phyloP scores from a whole-genome alignment of 352 stramenopile species.

The Phytophthora pinifolia region DNA sequence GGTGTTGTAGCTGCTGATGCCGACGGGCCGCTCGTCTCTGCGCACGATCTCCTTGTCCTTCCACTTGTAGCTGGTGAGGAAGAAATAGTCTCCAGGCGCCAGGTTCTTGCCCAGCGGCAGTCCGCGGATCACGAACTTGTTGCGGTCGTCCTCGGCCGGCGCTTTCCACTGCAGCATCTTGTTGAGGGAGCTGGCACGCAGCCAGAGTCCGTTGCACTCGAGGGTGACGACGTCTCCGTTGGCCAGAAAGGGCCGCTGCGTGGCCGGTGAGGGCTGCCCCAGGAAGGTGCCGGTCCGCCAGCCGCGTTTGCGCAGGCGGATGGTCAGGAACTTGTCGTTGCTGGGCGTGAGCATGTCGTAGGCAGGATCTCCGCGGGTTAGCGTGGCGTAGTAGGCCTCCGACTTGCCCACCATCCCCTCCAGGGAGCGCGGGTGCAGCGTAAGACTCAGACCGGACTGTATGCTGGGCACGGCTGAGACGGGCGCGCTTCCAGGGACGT shows the following conservation, averaged over 20 bases:
- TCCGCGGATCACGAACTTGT: slow-evolving; percentile 86
- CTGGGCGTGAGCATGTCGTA: slow-evolving; percentile 85
- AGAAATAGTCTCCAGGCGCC: slow-evolving; percentile 83
- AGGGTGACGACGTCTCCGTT: slow-evolving; percentile 88
- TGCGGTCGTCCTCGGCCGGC: slow-evolving; percentile 78
- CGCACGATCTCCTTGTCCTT: slow-evolving; percentile 88
- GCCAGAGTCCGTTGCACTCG: slow-evolving; percentile 87
- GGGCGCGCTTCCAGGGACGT: neutral
- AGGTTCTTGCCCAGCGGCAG: slow-evolving; percentile 74
- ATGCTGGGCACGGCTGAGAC: slow-evolving; percentile 41
- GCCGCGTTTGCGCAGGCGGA: slow-evolving; percentile 76
- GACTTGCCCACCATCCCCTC: slow-evolving; percentile 85
- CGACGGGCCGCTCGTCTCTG: slow-evolving; percentile 73
- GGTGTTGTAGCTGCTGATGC: slow-evolving; percentile 83
- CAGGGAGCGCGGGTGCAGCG: slow-evolving; percentile 64
- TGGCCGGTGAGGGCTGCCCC: slow-evolving; percentile 30
- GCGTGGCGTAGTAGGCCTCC: slow-evolving; percentile 82
- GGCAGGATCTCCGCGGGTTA: slow-evolving; percentile 63
- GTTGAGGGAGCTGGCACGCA: slow-evolving; percentile 70
- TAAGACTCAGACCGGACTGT: slow-evolving; percentile 73
- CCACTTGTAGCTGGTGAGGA: slow-evolving; percentile 85
- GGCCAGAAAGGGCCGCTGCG: slow-evolving; percentile 66
- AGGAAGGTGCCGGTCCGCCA: slow-evolving; percentile 49
- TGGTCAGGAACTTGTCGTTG: slow-evolving; percentile 84
- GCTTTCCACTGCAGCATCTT: slow-evolving; percentile 89